phyloP scores from a whole-genome alignment of 768 basidiomycete species.

The Psilocybe cubensis region DNA sequence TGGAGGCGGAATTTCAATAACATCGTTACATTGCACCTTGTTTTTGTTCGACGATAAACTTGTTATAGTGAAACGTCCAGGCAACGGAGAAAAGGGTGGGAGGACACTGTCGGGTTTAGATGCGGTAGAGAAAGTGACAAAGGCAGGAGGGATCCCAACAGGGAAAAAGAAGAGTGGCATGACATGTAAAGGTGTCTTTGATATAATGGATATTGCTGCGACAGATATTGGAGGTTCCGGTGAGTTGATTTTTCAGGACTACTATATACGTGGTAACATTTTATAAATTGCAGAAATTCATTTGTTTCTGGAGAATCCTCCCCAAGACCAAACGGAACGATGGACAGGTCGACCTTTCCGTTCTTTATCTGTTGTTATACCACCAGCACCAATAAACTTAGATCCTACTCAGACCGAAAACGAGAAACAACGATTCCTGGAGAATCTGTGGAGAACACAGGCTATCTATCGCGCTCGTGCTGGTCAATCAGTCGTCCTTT shows the following conservation, averaged over 20 bases:
- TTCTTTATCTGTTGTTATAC: conserved; percentile 74
- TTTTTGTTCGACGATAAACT: conserved; percentile 96
- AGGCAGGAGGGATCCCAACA: conserved; percentile 60
- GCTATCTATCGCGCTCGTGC: conserved; percentile 75
- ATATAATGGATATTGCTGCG: conserved; percentile 81
- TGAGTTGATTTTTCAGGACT: conserved; percentile 37
- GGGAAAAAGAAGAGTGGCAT: conserved; percentile 80
- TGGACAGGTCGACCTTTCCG: conserved; percentile 92
- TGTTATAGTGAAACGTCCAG: conserved; percentile 86
- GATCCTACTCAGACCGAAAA: conserved; percentile 65
- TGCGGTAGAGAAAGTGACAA: conserved; percentile 74
- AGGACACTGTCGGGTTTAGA: conserved; percentile 75
- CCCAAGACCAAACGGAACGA: conserved; percentile 78
- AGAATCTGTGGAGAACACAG: conserved; percentile 89
- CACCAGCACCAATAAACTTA: conserved; percentile 66
- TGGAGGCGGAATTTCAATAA: conserved; percentile 42
- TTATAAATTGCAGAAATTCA: conserved; percentile 74
- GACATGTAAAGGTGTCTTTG: conserved; percentile 83
- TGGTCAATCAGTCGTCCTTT: conserved; percentile 74
- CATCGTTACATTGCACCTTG: conserved; percentile 79
- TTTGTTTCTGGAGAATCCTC: conserved; percentile 81
- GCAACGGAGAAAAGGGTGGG: conserved; percentile 75
- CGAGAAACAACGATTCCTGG: conserved; percentile 83
- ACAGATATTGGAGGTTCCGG: conserved; percentile 88
- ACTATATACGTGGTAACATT: background rate